Evolutionary conservation across 345 rosid species (phyloP).

Genomic region (Tarenaya hassleriana): DNA sequence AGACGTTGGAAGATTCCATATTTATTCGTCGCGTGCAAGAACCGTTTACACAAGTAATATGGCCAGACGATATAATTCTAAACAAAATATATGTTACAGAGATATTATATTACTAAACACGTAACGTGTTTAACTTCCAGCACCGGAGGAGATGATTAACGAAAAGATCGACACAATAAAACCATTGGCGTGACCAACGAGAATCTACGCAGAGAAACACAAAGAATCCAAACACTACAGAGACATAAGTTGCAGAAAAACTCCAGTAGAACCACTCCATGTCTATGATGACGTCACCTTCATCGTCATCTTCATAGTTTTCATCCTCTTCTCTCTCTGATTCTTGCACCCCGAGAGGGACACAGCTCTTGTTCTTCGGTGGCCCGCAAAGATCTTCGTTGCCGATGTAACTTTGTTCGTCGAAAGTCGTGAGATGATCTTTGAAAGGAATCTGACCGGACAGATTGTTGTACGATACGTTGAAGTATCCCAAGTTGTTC

Average conservation of each 20-base stretch:
- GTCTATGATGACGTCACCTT: constrained; percentile 8
- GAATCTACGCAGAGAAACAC: constrained; percentile 14
- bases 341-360: background rate
- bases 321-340: background rate
- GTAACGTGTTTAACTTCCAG: too few species aligned
- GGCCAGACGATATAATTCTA: too few species aligned
- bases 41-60: too few species aligned
- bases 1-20: too few species aligned
- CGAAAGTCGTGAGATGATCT: constrained; percentile 19
- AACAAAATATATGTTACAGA: too few species aligned
- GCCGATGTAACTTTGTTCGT: background rate
- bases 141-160: constrained; percentile 17
- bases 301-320: constrained; percentile 4
- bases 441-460: constrained; percentile 57
- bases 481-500: constrained; percentile 40
- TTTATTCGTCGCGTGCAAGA: too few species aligned
- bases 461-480: constrained; percentile 52
- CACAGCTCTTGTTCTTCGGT: constrained; percentile 19
- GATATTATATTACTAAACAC: too few species aligned
- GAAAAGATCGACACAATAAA: constrained; percentile 11
- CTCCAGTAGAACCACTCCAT: constrained; percentile 26
- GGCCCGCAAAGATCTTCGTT: constrained; percentile 14
- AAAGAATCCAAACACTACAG: background rate
- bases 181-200: constrained; percentile 18
- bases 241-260: constrained; percentile 12